phyloP scores from a whole-genome alignment of 176 grass and related monocot species.

The Urochloa ruziziensis region DNA sequence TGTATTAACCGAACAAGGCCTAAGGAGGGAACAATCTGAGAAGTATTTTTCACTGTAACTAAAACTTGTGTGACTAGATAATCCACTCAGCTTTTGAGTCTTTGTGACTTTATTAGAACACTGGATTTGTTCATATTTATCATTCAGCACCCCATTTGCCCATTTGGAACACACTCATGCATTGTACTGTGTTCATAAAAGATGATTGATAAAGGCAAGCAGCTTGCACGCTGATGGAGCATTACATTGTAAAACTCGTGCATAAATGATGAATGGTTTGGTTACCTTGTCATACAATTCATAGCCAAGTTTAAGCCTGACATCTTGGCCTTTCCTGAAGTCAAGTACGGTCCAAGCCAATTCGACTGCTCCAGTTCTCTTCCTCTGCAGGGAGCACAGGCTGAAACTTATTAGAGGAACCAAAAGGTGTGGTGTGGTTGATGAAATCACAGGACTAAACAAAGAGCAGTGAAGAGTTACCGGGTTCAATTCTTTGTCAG shows the following conservation, averaged over 20 bases:
- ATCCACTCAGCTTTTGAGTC: too few species aligned
- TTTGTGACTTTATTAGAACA: too few species aligned
- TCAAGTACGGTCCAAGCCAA: slow-evolving; percentile 76
- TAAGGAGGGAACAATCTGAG: too few species aligned
- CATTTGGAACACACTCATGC: background rate
- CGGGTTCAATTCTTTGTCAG: slow-evolving; percentile 57
- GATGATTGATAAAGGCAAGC: too few species aligned
- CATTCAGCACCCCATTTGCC: too few species aligned
- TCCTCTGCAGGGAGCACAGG: slow-evolving; percentile 37
- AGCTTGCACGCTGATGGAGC: too few species aligned
- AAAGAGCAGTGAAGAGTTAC: slow-evolving; percentile 28
- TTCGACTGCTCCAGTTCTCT: slow-evolving; percentile 52
- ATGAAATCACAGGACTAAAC: too few species aligned
- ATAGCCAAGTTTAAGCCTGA: slow-evolving; percentile 87
- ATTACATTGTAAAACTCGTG: background rate
- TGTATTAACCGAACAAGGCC: too few species aligned
- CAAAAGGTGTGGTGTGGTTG: background rate
- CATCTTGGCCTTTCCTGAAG: slow-evolving; percentile 76
- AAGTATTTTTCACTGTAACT: too few species aligned
- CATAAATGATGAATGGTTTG: background rate
- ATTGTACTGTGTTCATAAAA: background rate
- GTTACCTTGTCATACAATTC: slow-evolving; percentile 62
- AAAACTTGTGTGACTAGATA: too few species aligned
- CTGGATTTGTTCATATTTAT: background rate
- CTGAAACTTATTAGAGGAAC: background rate